These are phyloP conservation scores for Agrocybe praecox DNA, from an alignment of 768 basidiomycete species.

Conservation along the genomic window DNA sequence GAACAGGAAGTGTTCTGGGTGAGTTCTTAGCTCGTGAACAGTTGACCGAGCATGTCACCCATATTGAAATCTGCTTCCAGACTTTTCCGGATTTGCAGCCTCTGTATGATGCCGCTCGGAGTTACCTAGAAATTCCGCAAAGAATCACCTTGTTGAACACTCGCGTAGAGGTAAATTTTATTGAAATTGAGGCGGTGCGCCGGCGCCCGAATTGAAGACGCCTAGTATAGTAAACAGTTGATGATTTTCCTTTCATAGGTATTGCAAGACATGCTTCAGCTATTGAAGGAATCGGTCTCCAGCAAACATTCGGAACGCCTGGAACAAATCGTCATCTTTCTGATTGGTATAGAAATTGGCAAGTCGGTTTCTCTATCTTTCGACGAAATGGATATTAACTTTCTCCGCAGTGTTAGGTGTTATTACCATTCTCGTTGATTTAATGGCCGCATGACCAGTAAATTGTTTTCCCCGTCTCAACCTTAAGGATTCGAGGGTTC, in stretches of 20 bases:
- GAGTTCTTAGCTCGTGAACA: conserved; percentile 23
- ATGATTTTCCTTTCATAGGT: conserved; percentile 50
- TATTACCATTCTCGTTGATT: conserved; percentile 86
- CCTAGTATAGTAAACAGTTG: background rate
- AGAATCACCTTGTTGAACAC: conserved; percentile 92
- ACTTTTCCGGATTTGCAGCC: conserved; percentile 95
- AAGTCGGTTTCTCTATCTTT: conserved; percentile 18
- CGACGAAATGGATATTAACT: background rate
- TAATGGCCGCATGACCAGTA: conserved; percentile 43
- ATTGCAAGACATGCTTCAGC: conserved; percentile 94
- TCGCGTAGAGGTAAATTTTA: conserved; percentile 75
- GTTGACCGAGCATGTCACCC: background rate
- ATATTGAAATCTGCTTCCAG: conserved; percentile 38
- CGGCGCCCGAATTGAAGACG: too few relatives aligned
- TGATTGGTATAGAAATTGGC: conserved; percentile 91
- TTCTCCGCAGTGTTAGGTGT: conserved; percentile 74
- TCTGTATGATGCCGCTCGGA: conserved; percentile 89
- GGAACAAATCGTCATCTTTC: conserved; percentile 89
- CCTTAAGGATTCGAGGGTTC: background rate
- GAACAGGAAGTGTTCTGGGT: conserved; percentile 93
- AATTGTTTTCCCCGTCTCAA: background rate
- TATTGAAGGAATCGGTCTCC: conserved; percentile 93
- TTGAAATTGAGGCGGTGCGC: background rate
- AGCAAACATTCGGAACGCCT: conserved; percentile 88
- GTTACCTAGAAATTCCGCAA: conserved; percentile 94